Base-by-base conservation (phyloP, 129 eudicot species). In the Lactuca sativa region DNA sequence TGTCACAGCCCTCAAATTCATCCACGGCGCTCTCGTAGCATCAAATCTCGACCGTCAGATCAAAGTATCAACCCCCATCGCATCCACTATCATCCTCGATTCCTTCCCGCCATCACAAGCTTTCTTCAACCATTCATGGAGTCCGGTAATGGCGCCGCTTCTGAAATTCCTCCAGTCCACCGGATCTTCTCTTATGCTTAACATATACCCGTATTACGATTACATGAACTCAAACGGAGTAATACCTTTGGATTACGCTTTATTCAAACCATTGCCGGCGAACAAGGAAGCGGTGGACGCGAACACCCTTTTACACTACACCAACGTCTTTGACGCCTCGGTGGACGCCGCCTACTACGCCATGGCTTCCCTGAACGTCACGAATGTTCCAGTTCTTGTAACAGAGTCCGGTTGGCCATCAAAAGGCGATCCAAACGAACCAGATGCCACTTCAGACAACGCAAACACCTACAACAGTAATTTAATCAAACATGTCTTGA, bases 341-440 rank as follows among this genome's bases (percentile, higher is more conserved):
- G 78, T 92, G n/a, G 97, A 92, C 73, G 97, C 97, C 18, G 97
- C 97, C 9, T 92, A 88, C 72, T 88, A 72, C 55, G 97, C 97
- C 15, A 92, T 92, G 97, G 83, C 86, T 4, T 77, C 56, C 6
- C 83, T 92, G 7, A 92, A 92, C 67, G 74, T 86, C 63, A 92
- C 97, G 0, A 88, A 84, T 52, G 80, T 92, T 6, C 97, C 97
- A 3, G 90, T 92, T 67, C 55, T 92, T 47, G 95, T 92, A 36
- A 82, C 95, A 0, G 97, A 92, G 56, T 80, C 97, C 0, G 97
- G 97, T 0, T 92, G 97, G 97, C 97, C 97, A 0, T 92, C 97
- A 0, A 88, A 86, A 70, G 97, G 97, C 0, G 95, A 88, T 25
- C 58, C 89, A 0, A 84, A 82, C n/a, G 97, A 92, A 64, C 93